Evolutionary conservation across 2,329 filamentous ascomycete species (phyloP).

Genomic region (Cordyceps javanica): DNA sequence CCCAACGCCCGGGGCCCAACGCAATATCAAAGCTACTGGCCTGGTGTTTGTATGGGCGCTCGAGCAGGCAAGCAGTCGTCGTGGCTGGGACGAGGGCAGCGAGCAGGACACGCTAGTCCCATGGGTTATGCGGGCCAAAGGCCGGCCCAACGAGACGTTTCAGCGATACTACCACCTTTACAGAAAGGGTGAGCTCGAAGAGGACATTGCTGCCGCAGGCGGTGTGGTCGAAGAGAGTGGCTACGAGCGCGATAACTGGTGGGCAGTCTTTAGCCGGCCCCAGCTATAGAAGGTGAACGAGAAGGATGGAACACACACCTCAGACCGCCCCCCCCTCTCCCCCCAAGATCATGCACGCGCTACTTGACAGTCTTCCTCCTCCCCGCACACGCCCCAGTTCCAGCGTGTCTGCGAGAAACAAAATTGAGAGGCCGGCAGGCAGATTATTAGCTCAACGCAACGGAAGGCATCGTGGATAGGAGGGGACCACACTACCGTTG

Average conservation of each 20-base stretch:
- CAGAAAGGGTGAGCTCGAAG: constrained; percentile 76
- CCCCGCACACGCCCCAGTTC: background rate
- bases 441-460: too few species aligned
- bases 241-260: constrained; percentile 99
- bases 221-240: constrained; percentile 72
- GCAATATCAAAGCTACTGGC: constrained; percentile 48
- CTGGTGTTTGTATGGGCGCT: constrained; percentile 93
- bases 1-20: constrained; percentile 13
- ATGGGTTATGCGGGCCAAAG: constrained; percentile 64
- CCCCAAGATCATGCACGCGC: background rate
- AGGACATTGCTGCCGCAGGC: constrained; percentile 67
- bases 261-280: constrained; percentile 57
- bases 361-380: background rate
- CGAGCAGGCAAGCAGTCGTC: constrained; percentile 78
- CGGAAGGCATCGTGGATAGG: too few species aligned
- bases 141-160: constrained; percentile 51
- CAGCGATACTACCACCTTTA: constrained; percentile 95
- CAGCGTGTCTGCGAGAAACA: background rate
- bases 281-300: background rate
- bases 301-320: background rate
- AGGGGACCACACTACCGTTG: too few species aligned
- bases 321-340: background rate
- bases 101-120: constrained; percentile 92
- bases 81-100: constrained; percentile 80
- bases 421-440: too few species aligned